A percentile compares a stretch with the other conserved stretches of the same genome.
Conservation (phyloP, 1,284 basidiomycete genomes). For the Mycena sp. region DNA sequence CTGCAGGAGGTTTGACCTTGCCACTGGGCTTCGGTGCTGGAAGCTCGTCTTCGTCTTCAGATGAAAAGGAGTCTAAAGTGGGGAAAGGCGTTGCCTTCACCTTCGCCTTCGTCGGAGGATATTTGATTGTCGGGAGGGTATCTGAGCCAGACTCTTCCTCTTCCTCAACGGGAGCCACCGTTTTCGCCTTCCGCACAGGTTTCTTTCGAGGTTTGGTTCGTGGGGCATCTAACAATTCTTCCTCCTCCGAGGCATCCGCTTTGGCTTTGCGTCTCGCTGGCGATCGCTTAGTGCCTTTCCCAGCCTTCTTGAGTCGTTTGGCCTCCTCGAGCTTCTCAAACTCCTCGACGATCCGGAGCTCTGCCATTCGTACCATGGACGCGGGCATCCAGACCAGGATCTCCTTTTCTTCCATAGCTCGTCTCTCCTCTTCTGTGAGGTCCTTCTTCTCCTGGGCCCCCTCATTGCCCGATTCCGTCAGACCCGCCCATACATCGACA, state of each 20-base stretch:
- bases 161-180: background rate
- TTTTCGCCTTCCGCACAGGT: constrained; percentile 19
- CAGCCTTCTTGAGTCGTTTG: constrained; percentile 60
- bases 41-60: constrained; percentile 12
- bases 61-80: constrained; percentile 10
- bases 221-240: constrained; percentile 7
- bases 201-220: constrained; percentile 29
- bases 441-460: constrained; percentile 48
- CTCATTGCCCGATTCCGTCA: constrained; percentile 49
- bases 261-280: constrained; percentile 28
- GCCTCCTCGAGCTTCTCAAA: constrained; percentile 62
- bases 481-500: constrained; percentile 55
- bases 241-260: constrained; percentile 3
- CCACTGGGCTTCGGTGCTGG: background rate
- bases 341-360: constrained; percentile 67
- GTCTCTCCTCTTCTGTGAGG: constrained; percentile 45
- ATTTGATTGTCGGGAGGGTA: background rate
- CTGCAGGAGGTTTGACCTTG: background rate
- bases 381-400: constrained; percentile 82
- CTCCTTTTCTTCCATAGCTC: constrained; percentile 50
- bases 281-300: constrained; percentile 44
- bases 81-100: background rate
- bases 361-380: constrained; percentile 73
- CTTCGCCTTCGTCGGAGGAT: background rate
- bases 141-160: constrained; percentile 20